phyloP scores from a whole-genome alignment of 352 stramenopile species.

The Phytophthora brassicae region DNA sequence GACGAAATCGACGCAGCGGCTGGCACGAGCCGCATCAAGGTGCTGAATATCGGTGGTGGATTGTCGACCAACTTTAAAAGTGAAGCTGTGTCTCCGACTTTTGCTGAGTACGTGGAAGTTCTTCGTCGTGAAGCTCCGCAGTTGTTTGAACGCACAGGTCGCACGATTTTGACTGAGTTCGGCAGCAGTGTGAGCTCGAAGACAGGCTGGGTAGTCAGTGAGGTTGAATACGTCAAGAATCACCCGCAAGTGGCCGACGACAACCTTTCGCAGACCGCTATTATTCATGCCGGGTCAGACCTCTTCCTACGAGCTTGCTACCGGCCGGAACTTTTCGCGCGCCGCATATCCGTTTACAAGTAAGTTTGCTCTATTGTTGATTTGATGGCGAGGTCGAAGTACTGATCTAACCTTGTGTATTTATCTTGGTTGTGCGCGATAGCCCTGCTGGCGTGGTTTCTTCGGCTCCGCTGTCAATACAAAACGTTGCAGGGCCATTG shows the following conservation, averaged over 20 bases:
- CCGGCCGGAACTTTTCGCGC: conserved; percentile 69
- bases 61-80: conserved; percentile 89
- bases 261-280: conserved; percentile 60
- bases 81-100: conserved; percentile 68
- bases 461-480: conserved; percentile 35
- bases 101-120: conserved; percentile 80
- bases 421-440: background rate
- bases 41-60: conserved; percentile 92
- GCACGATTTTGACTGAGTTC: conserved; percentile 92
- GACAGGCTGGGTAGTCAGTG: conserved; percentile 81
- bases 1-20: conserved; percentile 78
- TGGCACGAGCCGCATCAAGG: conserved; percentile 69
- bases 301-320: conserved; percentile 90
- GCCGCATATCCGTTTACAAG: conserved; percentile 84
- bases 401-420: conserved; percentile 3
- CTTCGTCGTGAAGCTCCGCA: conserved; percentile 68
- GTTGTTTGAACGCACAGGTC: conserved; percentile 78
- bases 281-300: conserved; percentile 90
- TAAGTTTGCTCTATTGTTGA: conserved; percentile 35
- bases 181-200: conserved; percentile 87
- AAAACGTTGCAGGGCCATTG: conserved; percentile 90
- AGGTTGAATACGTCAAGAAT: conserved; percentile 91
- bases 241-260: conserved; percentile 43
- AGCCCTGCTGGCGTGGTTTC: conserved; percentile 55
- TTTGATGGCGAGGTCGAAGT: background rate